Evolutionary conservation across 140 eudicot genomes (phyloP).

Genomic region (Senecio squalidus): DNA sequence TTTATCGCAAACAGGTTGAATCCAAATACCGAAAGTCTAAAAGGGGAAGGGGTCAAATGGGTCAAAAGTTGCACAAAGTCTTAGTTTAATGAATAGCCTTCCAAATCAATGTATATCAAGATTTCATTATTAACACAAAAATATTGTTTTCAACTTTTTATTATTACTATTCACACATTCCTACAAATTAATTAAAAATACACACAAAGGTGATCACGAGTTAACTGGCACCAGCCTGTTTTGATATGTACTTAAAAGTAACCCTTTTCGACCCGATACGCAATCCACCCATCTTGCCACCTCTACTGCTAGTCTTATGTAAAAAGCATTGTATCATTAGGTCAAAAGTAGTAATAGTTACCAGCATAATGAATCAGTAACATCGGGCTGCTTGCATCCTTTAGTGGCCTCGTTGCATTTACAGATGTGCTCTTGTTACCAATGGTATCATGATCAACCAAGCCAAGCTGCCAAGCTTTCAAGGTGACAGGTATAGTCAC

Average conservation of each 20-base stretch:
- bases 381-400: constrained; percentile 84
- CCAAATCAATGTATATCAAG: no score
- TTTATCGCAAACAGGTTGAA: no score
- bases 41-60: no score
- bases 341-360: constrained; percentile 10
- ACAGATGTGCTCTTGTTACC: constrained; percentile 42
- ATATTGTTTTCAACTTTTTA: no score
- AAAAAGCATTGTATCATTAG: not conserved
- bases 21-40: no score
- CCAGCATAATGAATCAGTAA: constrained; percentile 91
- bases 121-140: no score
- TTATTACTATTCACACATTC: no score
- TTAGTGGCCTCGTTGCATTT: constrained; percentile 45
- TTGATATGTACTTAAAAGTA: not conserved
- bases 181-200: no score
- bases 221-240: not conserved
- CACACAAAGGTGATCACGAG: not conserved
- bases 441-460: constrained; percentile 45
- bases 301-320: not conserved
- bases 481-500: constrained; percentile 74
- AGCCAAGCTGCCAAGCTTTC: constrained; percentile 87
- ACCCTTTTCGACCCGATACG: not conserved
- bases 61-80: no score
- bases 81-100: no score
- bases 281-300: no score